Conservation (phyloP, 1,139 yeast genomes). For the Scheffersomyces parashehatae region DNA sequence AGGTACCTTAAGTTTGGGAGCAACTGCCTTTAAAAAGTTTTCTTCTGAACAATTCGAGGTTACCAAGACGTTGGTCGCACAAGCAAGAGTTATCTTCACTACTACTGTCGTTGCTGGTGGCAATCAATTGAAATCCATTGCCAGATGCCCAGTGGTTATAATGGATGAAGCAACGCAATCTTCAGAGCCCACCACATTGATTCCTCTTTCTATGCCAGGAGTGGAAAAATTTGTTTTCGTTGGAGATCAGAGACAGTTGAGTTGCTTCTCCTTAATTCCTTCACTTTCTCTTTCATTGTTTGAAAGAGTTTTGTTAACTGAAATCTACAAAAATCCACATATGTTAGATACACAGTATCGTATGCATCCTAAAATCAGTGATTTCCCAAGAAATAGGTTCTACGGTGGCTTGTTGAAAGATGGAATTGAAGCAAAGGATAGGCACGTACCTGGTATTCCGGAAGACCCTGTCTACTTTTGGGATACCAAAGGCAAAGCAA, state of each 20-base stretch:
- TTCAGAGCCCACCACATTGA: constrained; percentile 67
- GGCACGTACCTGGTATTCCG: constrained; percentile 41
- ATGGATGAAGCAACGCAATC: constrained; percentile 53
- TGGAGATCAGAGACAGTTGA: constrained; percentile 67
- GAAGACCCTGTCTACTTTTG: constrained; percentile 53
- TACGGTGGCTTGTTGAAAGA: constrained; percentile 56
- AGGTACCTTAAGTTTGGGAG: constrained; percentile 34
- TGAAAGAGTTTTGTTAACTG: constrained; percentile 58
- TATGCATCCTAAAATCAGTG: constrained; percentile 65
- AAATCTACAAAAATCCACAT: constrained; percentile 57
- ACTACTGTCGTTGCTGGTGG: constrained; percentile 76
- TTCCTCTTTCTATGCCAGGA: constrained; percentile 69
- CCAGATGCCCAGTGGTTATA: constrained; percentile 63
- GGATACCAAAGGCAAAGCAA: constrained; percentile 45
- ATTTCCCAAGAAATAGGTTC: constrained; percentile 60
- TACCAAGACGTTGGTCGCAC: constrained; percentile 53
- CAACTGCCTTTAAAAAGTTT: constrained; percentile 50
- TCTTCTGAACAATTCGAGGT: constrained; percentile 44
- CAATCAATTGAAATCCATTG: constrained; percentile 54
- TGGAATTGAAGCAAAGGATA: constrained; percentile 56
- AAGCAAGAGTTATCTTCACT: constrained; percentile 68
- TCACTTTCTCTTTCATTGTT: constrained; percentile 58
- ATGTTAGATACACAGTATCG: constrained; percentile 75
- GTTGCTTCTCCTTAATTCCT: constrained; percentile 67
- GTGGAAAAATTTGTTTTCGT: constrained; percentile 69